Evolutionary conservation across 352 stramenopile species (phyloP).

Genomic region (Phytophthora pluvialis): DNA sequence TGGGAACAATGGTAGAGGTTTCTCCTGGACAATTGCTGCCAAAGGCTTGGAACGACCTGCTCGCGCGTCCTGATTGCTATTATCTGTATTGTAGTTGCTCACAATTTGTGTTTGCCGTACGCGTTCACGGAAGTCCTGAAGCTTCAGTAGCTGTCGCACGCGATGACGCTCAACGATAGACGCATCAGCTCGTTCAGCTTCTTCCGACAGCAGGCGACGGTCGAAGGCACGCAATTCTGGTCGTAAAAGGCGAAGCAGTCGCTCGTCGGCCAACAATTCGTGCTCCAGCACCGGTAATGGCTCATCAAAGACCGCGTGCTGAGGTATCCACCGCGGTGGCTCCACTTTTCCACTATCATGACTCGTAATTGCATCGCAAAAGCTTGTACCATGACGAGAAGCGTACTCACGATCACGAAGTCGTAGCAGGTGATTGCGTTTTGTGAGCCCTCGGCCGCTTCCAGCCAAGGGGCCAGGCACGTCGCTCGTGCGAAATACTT

Average conservation of each 20-base stretch:
- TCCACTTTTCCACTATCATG: conserved; percentile 32
- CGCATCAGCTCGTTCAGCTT: conserved; percentile 40
- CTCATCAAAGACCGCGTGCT: conserved; percentile 60
- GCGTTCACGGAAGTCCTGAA: conserved; percentile 72
- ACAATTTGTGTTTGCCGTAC: conserved; percentile 45
- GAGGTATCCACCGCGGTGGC: conserved; percentile 26
- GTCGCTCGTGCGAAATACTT: conserved; percentile 36
- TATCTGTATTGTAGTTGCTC: conserved; percentile 29
- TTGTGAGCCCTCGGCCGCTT: conserved; percentile 49
- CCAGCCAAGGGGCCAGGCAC: conserved; percentile 15
- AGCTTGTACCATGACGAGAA: conserved; percentile 53
- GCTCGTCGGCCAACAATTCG: conserved; percentile 63
- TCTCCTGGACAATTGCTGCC: conserved; percentile 84
- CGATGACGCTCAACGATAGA: conserved; percentile 60
- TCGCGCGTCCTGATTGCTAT: conserved; percentile 25
- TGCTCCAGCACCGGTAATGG: conserved; percentile 70
- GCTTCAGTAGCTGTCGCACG: conserved; percentile 52
- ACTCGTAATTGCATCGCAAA: conserved; percentile 32
- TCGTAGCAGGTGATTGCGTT: conserved; percentile 67
- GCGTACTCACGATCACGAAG: conserved; percentile 60
- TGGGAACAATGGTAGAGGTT: conserved; percentile 80
- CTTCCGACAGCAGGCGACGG: conserved; percentile 47
- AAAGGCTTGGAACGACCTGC: conserved; percentile 38
- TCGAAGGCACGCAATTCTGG: conserved; percentile 71
- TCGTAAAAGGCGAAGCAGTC: conserved; percentile 65